A percentile compares a stretch with the other conserved stretches of the same genome.
These are phyloP conservation scores for Diaporthe humulicola DNA, from an alignment of 2,329 filamentous ascomycete genomes.

Conservation along the genomic window DNA sequence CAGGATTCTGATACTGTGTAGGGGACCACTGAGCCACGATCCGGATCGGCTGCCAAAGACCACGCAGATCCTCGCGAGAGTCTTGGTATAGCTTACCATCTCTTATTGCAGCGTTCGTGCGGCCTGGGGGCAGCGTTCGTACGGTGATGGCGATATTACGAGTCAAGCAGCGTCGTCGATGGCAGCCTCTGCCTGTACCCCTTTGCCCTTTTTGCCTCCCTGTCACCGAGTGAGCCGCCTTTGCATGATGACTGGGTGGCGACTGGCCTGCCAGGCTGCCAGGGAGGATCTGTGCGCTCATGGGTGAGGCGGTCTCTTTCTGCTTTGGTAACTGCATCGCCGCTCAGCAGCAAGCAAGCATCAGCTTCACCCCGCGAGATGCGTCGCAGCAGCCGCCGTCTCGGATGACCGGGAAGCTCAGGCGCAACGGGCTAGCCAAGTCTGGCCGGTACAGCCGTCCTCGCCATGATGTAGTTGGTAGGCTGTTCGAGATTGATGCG, in stretches of 20 bases:
- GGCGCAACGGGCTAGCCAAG: background rate
- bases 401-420: background rate
- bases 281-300: background rate
- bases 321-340: constrained; percentile 10
- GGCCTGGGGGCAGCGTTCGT: background rate
- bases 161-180: constrained; percentile 18
- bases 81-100: constrained; percentile 3
- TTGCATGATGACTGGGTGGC: constrained; percentile 30
- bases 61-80: background rate
- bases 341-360: background rate
- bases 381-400: background rate
- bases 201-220: background rate
- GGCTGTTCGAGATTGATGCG: background rate
- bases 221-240: constrained; percentile 19
- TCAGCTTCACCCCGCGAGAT: background rate
- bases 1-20: constrained; percentile 8
- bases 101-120: background rate
- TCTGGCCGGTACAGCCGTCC: constrained; percentile 7
- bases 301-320: background rate
- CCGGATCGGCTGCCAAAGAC: background rate
- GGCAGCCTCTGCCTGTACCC: constrained; percentile 1
- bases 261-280: background rate
- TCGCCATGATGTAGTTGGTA: background rate
- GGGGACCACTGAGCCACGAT: background rate
- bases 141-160: constrained; percentile 15